phyloP scores from a whole-genome alignment of 2,329 filamentous ascomycete genomes.

The Westerdykella aurantiaca region DNA sequence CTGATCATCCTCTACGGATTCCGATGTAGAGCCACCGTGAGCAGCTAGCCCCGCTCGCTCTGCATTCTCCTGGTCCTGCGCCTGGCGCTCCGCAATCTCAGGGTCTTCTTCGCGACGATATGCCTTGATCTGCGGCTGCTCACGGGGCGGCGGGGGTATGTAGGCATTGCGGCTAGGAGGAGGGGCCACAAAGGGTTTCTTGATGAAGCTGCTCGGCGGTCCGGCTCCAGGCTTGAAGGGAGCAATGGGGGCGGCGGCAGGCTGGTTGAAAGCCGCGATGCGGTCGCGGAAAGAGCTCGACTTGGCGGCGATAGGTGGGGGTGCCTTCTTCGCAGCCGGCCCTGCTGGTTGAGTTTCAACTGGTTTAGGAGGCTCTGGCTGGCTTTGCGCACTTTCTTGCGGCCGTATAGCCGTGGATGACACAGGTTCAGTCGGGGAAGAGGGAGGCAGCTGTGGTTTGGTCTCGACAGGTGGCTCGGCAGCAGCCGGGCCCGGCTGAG shows the following conservation, averaged over 20 bases:
- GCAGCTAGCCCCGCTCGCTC: conserved; percentile 60
- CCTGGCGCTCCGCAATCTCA: conserved; percentile 55
- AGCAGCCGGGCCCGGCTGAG: conserved; percentile 12
- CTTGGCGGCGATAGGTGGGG: conserved; percentile 67
- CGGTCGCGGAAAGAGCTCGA: conserved; percentile 89
- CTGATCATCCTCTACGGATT: conserved; percentile 64
- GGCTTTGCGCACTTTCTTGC: conserved; percentile 8
- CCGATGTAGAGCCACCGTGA: conserved; percentile 34
- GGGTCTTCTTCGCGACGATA: conserved; percentile 88
- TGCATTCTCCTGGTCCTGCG: conserved; percentile 60
- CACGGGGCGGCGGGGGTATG: conserved; percentile 66
- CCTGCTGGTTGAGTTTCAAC: conserved; percentile 32
- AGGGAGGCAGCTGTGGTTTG: not conserved
- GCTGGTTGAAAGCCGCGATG: conserved; percentile 94
- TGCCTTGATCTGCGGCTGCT: conserved; percentile 64
- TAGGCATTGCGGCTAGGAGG: conserved; percentile 91
- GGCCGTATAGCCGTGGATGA: not conserved
- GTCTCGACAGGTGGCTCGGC: conserved; percentile 4
- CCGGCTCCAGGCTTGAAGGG: conserved; percentile 75
- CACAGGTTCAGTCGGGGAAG: not conserved
- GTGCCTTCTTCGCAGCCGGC: conserved; percentile 48
- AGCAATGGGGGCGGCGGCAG: conserved; percentile 75
- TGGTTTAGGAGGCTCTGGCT: conserved; percentile 37
- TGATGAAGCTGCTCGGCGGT: conserved; percentile 68
- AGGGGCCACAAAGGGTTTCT: conserved; percentile 93